Base-by-base conservation (phyloP, 306 rosid genomes). In the Vigna unguiculata region DNA sequence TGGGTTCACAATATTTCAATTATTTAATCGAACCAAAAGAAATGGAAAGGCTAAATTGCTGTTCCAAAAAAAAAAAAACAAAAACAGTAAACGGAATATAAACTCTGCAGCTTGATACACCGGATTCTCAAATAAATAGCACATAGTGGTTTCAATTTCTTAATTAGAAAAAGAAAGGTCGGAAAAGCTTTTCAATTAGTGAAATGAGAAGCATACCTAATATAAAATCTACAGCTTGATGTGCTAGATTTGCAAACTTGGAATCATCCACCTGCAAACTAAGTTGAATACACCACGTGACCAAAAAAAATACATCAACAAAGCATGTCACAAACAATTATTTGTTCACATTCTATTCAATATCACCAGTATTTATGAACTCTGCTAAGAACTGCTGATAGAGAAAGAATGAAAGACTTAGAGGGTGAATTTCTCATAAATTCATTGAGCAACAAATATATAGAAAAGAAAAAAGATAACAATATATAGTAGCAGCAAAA, bases 181-280 rank as follows among this genome's bases (percentile, higher is more conserved):
- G 45, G 40, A 15, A 28, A 49, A 72, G 61, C 55, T 22, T 32
- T 34, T 76, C 57, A 49, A 55, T 19, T 14, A 28, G 38, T 64
- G 38, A 69, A 52, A 72, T 55, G 21, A 43, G 45, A 61, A 45
- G 16, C 49, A 38, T 86, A 94, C 98, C 95, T 81, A 88, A 85
- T 71, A 94, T 90, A 81, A 89, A 92, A n/a, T 94, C 97, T 49
- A 85, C 92, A 6, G 98, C 96, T 88, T 90, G 96, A 81, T 90
- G 97, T 17, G 89, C 90, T 84, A 92, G 84, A 83, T 89, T 94
- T 20, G 82, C 79, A 79, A 92, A 89, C 82, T 85, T 90, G 48
- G 85, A 82, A 71, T 76, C 85, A 79, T 86, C 86, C 81, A 83
- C 85, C 98, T 94, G 85, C 77, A 82, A 81, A 79, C 47, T 46